phyloP scores from a whole-genome alignment of 1,284 basidiomycete genomes.

The Ustilago bromivora region DNA sequence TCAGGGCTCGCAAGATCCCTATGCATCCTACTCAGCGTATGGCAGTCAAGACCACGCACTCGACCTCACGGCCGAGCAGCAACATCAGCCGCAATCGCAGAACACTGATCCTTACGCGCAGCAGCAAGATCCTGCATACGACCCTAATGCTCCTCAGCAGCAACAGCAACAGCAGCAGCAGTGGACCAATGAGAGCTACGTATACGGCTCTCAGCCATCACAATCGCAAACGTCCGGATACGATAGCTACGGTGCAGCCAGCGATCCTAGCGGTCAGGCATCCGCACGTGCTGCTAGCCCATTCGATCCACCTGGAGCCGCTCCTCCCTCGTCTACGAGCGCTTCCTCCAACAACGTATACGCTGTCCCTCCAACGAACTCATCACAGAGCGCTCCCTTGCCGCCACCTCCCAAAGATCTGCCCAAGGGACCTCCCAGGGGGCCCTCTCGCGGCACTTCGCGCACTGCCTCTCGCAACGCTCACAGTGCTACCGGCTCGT shows the following conservation, averaged over 20 bases:
- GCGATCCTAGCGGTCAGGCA: neutral
- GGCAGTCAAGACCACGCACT: slow-evolving; percentile 11
- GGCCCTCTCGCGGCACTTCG: slow-evolving; percentile 47
- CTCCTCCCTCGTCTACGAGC: slow-evolving; percentile 1
- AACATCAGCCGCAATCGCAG: slow-evolving; percentile 5
- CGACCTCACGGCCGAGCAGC: slow-evolving; percentile 4
- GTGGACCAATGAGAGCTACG: slow-evolving; percentile 21
- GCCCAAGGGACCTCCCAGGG: slow-evolving; percentile 34
- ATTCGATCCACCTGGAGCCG: slow-evolving; percentile 31
- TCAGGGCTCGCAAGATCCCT: slow-evolving; percentile 14
- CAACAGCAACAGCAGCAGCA: slow-evolving; percentile 13
- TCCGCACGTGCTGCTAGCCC: slow-evolving; percentile 31
- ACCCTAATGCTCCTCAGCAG: slow-evolving; percentile 5
- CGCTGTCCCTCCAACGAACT: slow-evolving; percentile 11
- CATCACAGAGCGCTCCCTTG: slow-evolving; percentile 3
- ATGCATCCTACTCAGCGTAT: slow-evolving; percentile 18
- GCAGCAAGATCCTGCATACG: slow-evolving; percentile 4
- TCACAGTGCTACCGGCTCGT: slow-evolving; percentile 6
- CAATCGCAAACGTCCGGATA: slow-evolving; percentile 10
- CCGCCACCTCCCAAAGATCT: slow-evolving; percentile 29
- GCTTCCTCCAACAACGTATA: slow-evolving; percentile 4
- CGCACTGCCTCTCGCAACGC: slow-evolving; percentile 40
- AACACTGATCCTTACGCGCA: slow-evolving; percentile 20
- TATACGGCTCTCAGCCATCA: slow-evolving; percentile 5
- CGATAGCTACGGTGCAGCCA: slow-evolving; percentile 1